Conservation (phyloP, 768 basidiomycete species). For the Trametes sanguinea region DNA sequence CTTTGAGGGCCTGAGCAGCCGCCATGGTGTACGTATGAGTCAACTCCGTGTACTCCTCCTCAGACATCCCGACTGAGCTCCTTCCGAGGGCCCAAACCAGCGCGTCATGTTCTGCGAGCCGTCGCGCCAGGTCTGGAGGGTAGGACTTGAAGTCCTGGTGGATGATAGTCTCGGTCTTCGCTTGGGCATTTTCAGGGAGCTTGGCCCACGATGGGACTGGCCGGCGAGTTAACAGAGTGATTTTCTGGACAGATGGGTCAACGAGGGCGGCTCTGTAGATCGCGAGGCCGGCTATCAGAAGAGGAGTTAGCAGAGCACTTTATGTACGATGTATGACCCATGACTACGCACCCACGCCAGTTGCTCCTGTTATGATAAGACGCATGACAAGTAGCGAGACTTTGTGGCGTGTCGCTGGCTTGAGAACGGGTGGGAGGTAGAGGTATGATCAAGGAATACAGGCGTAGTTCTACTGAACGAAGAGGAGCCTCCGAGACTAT, state of each 20-base stretch:
- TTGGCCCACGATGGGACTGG: slow-evolving; percentile 36
- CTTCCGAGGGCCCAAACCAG: slow-evolving; percentile 42
- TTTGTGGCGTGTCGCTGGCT: too few species aligned
- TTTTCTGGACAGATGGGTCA: slow-evolving; percentile 31
- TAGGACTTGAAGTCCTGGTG: slow-evolving; percentile 39
- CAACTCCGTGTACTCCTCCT: slow-evolving; percentile 36
- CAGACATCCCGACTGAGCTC: slow-evolving; percentile 31
- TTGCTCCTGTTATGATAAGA: slow-evolving; percentile 37
- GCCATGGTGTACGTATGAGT: slow-evolving; percentile 40
- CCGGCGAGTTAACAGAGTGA: slow-evolving; percentile 39
- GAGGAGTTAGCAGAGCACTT: neutral
- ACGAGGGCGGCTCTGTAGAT: slow-evolving; percentile 36
- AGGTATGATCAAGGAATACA: too few species aligned
- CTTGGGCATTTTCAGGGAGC: slow-evolving; percentile 29
- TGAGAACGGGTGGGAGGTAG: too few species aligned
- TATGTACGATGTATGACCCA: neutral
- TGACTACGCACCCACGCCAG: slow-evolving; percentile 34
- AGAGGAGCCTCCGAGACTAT: too few species aligned
- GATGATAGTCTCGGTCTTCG: slow-evolving; percentile 36
- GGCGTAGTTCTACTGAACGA: too few species aligned
- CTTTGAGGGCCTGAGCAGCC: slow-evolving; percentile 33
- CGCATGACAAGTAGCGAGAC: slow-evolving; percentile 23
- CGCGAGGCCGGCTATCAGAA: slow-evolving; percentile 35
- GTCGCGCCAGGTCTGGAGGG: slow-evolving; percentile 31
- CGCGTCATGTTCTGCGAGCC: slow-evolving; percentile 37